phyloP scores from a whole-genome alignment of 2,329 filamentous ascomycete species.

The Chaetomiaceae sp. region DNA sequence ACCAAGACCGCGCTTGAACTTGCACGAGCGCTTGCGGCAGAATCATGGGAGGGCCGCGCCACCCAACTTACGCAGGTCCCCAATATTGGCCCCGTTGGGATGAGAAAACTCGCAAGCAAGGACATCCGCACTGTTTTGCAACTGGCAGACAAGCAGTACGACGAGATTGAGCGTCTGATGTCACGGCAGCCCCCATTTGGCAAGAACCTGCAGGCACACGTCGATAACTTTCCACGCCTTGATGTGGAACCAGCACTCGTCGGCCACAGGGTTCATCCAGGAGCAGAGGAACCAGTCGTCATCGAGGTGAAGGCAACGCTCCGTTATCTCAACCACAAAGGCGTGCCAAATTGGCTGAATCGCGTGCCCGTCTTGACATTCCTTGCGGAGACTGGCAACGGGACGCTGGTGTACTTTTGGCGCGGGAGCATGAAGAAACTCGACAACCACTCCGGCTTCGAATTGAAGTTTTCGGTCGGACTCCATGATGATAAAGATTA shows the following conservation, averaged over 20 bases:
- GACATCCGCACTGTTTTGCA: constrained; percentile 66
- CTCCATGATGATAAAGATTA: constrained; percentile 50
- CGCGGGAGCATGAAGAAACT: constrained; percentile 60
- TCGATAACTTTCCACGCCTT: constrained; percentile 65
- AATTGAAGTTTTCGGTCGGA: constrained; percentile 55
- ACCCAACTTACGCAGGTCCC: constrained; percentile 80
- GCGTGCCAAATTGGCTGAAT: constrained; percentile 57
- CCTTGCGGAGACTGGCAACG: constrained; percentile 66
- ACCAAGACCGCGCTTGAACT: constrained; percentile 70
- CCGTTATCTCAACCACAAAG: constrained; percentile 64
- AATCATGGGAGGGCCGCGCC: constrained; percentile 75
- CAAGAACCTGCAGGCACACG: constrained; percentile 56
- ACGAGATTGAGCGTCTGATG: constrained; percentile 70
- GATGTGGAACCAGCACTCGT: constrained; percentile 37
- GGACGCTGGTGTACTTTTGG: constrained; percentile 65
- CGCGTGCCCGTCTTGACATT: constrained; percentile 66
- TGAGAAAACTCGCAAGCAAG: constrained; percentile 67
- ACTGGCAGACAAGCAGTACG: constrained; percentile 62
- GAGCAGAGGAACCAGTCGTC: constrained; percentile 43
- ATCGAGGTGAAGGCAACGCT: constrained; percentile 62
- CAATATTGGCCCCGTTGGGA: constrained; percentile 68
- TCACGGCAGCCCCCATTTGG: constrained; percentile 82
- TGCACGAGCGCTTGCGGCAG: constrained; percentile 68
- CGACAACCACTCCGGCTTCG: constrained; percentile 49
- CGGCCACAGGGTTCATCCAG: constrained; percentile 28